A percentile compares a stretch with the other conserved stretches of the same genome.
Conservation (phyloP, 441 rosid genomes). For the Jatropha multifida region DNA sequence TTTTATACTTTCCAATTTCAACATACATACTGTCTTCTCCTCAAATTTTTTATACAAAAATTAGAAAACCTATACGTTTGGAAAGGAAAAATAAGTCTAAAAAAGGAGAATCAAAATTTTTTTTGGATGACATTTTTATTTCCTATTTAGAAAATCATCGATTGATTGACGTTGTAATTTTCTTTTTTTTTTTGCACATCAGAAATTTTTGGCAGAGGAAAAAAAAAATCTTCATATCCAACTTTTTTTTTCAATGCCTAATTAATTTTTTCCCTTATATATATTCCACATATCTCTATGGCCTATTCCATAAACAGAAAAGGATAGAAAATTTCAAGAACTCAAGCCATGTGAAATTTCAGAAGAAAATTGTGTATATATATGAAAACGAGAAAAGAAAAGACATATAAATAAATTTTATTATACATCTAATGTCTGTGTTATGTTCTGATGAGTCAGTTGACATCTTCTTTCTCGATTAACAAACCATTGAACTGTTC, state of each 20-base stretch:
- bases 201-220: no score
- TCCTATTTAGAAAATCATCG: no score
- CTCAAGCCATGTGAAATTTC: not conserved
- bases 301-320: not conserved
- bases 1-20: not conserved
- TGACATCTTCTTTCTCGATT: conserved; percentile 56
- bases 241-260: no score
- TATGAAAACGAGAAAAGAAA: not conserved
- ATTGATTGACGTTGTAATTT: no score
- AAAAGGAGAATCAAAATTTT: no score
- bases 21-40: not conserved
- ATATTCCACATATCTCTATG: not conserved
- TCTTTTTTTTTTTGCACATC: no score
- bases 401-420: not conserved
- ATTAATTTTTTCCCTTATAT: not conserved
- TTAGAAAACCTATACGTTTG: no score
- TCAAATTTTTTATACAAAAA: no score
- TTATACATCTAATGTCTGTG: conserved; percentile 27
- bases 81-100: not conserved
- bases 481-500: conserved; percentile 78
- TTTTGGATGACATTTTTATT: no score
- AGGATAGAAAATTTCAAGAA: not conserved
- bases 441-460: conserved; percentile 28
- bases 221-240: no score
- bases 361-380: not conserved